Evolutionary conservation across 2,329 filamentous ascomycete genomes (phyloP), one percentile per base, ranked within the genome.

Genomic region (Helotiales sp.): DNA sequence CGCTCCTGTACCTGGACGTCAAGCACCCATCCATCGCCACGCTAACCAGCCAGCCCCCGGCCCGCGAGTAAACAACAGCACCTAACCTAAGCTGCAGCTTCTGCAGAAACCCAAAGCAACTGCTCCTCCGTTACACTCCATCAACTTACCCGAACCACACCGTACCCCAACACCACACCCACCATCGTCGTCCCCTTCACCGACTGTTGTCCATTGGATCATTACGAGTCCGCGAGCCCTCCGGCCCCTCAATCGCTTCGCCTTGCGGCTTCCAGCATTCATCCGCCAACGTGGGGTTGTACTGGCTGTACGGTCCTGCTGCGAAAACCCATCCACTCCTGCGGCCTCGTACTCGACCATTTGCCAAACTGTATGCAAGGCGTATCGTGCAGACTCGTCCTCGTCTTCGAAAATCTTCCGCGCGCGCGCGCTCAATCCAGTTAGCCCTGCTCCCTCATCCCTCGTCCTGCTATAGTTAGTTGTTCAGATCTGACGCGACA

Each of bases 321-420:
- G 17, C 36, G 6, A 40, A 40, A 5, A 34, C n/a, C 40, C 24
- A 44, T 44, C 40, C 40, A 29, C 24, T 52, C 36, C 53, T 57
- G 55, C 56, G 59, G 54, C 61, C 58, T 31, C 56, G 25, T 52
- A 25, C 52, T 52, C 40, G 42, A 54, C 59, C 59, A 29, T n/a
- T 47, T 52, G 8, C 6, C 30, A 34, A 42, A 46, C 52, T 52
- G 56, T n/a, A 57, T 52, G 57, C 54, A 63, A 55, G 52, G 55
- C 58, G 65, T 60, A 67, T 64, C 63, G 63, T 67, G 60, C 66
- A 64, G 63, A 54, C 60, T 54, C 57, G 55, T 29, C 31, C 27
- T 57, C 57, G 55, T 29, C 31, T 44, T 57, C 54, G 42, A 25
- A 54, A 59, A 56, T 40, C 25, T 51, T 59, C 56, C 57, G 54